Conservation (phyloP, 768 basidiomycete genomes). For the Lactarius sp. region DNA sequence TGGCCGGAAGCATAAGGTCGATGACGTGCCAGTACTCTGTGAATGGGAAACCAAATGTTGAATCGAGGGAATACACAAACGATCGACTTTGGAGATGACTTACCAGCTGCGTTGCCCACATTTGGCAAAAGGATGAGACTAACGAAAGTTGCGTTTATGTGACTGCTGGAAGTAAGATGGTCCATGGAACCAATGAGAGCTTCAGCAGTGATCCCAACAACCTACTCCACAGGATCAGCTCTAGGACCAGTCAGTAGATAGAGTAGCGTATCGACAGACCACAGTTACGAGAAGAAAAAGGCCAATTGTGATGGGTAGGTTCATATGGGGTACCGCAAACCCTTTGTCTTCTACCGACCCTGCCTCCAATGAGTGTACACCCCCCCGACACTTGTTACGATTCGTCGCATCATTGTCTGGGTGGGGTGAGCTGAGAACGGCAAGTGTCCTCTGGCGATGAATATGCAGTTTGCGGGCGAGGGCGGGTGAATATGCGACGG, state of each 20-base stretch:
- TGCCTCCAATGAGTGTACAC: constrained; percentile 1
- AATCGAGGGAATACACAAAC: background rate
- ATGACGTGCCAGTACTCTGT: constrained; percentile 38
- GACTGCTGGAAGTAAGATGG: constrained; percentile 54
- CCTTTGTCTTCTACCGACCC: background rate
- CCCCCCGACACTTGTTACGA: too few relatives aligned
- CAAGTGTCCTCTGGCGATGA: background rate
- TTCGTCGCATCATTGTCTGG: background rate
- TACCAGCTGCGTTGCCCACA: constrained; percentile 84
- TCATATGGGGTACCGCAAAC: constrained; percentile 31
- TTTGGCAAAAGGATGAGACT: constrained; percentile 87
- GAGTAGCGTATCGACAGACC: constrained; percentile 28
- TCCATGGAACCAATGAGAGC: constrained; percentile 76
- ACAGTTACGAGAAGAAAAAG: constrained; percentile 39
- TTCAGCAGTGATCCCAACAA: constrained; percentile 53
- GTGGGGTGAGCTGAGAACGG: constrained; percentile 8
- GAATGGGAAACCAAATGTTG: constrained; percentile 11
- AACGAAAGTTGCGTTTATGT: constrained; percentile 75
- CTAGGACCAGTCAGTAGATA: background rate
- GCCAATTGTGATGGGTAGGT: constrained; percentile 34
- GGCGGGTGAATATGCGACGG: too few relatives aligned
- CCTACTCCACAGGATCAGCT: constrained; percentile 23
- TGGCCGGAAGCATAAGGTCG: constrained; percentile 74
- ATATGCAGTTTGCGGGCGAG: constrained; percentile 7
- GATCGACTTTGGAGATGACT: constrained; percentile 21